Evolutionary conservation across 495 filamentous ascomycete genomes (phyloP), one percentile per base, ranked within the genome.

Genomic region (Glarea lozoyensis): DNA sequence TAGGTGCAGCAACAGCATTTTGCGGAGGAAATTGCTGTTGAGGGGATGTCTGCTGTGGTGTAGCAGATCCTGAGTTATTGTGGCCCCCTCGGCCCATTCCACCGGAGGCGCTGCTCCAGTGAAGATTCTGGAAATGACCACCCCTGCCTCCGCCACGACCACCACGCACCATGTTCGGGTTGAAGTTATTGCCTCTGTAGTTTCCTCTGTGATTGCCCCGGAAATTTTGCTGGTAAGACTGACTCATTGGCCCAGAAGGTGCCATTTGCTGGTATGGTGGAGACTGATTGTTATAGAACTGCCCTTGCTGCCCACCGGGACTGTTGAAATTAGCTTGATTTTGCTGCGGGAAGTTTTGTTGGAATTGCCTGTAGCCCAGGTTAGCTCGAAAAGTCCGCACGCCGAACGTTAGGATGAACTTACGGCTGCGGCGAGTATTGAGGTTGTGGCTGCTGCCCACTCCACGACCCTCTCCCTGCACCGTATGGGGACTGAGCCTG

Each of bases 401-500:
- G n/a, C n/a, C n/a, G n/a, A n/a, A n/a, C n/a, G n/a, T n/a, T n/a
- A n/a, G n/a, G n/a, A n/a, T n/a, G n/a, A n/a, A n/a, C 43, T 37
- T 37, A 3, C 13, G 17, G 15, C 9, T 20, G 42, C 2, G 4
- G 13, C 34, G 20, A 34, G 46, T 40, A 50, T 62, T 76, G 72
- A 47, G 75, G 76, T 34, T 71, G 72, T 31, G 66, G 70, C 52
- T 76, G 78, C 30, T 68, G 67, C 53, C 70, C 71, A 40, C 63
- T 65, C 64, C 79, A 76, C 19, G 72, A 72, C 17, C 73, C 74
- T 51, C 76, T 66, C 21, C 69, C 67, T 40, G 60, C 60, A 27
- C 61, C 64, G 58, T 81, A 81, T 1, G 83, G 80, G 19, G 83
- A 87, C 37, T 73, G 69, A 7, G 75, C 69, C 29, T 75, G 75